Conservation (phyloP, 345 rosid genomes). For the Salix viminalis region DNA sequence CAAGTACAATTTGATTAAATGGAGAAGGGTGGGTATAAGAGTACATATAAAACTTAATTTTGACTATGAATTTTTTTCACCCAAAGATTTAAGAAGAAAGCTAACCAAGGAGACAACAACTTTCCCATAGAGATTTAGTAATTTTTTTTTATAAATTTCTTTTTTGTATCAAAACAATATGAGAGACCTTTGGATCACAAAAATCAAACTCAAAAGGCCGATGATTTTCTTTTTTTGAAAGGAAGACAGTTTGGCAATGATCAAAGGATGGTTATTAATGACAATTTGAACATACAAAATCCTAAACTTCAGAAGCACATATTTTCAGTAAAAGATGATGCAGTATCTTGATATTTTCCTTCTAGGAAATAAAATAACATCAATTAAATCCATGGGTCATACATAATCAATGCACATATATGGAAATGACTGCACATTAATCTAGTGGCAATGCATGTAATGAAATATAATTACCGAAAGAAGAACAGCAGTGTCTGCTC, state of each 20-base stretch:
- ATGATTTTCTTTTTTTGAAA: neutral
- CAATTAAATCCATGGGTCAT: neutral
- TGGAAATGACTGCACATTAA: neutral
- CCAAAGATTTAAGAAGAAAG: neutral
- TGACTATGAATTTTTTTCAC: neutral
- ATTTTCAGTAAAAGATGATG: neutral
- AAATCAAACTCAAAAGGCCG: neutral
- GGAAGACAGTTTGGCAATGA: neutral
- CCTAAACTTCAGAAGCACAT: neutral
- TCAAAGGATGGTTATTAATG: neutral
- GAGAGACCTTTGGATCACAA: neutral
- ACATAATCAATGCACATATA: neutral
- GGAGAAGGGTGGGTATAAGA: neutral
- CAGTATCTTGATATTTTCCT: neutral
- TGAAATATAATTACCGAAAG: constrained; percentile 56
- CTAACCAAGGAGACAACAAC: neutral
- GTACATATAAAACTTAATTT: neutral
- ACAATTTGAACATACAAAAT: neutral
- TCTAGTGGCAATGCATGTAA: neutral
- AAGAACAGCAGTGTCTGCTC: constrained; percentile 87
- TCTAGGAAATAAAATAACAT: neutral
- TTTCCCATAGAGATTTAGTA: neutral
- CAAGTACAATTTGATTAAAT: neutral
- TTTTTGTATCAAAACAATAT: neutral
- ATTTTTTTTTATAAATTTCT: neutral